Evolutionary conservation across 2,329 filamentous ascomycete genomes (phyloP).

Genomic region (Daldinia sp.): DNA sequence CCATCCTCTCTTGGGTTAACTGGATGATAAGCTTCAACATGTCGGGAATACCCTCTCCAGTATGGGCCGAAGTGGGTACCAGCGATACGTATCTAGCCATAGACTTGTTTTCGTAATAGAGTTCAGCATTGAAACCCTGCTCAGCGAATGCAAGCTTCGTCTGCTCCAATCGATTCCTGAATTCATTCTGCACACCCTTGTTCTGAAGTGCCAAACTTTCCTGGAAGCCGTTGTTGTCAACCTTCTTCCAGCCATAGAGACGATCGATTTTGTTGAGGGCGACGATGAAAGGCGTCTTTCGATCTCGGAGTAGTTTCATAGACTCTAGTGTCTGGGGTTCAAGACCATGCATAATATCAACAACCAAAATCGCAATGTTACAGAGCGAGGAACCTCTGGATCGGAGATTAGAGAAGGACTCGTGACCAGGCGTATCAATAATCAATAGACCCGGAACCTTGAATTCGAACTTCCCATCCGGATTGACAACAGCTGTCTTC

Average conservation of each 20-base stretch:
- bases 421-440: constrained; percentile 99
- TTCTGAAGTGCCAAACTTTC: constrained; percentile 91
- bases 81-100: constrained; percentile 96
- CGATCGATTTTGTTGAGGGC: constrained; percentile 99
- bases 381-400: constrained; percentile 97
- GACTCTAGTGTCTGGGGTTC: constrained; percentile 98
- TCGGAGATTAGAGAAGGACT: constrained; percentile 98
- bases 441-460: constrained; percentile 96
- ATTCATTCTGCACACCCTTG: constrained; percentile 94
- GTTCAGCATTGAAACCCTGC: constrained; percentile 96
- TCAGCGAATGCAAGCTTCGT: constrained; percentile 95
- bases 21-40: constrained; percentile 96
- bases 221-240: constrained; percentile 98
- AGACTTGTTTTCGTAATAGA: constrained; percentile 98
- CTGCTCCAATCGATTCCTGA: constrained; percentile 87
- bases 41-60: constrained; percentile 98
- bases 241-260: constrained; percentile 98
- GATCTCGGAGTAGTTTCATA: constrained; percentile 91
- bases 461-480: constrained; percentile 90
- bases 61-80: constrained; percentile 95
- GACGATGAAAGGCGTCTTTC: constrained; percentile 97
- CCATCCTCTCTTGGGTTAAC: constrained; percentile 97
- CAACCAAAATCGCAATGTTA: constrained; percentile 98
- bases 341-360: constrained; percentile 99
- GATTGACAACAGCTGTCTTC: constrained; percentile 95